Evolutionary conservation across 139 green algal genomes (phyloP).

Genomic region (Pseudopediastrum boryanum): DNA sequence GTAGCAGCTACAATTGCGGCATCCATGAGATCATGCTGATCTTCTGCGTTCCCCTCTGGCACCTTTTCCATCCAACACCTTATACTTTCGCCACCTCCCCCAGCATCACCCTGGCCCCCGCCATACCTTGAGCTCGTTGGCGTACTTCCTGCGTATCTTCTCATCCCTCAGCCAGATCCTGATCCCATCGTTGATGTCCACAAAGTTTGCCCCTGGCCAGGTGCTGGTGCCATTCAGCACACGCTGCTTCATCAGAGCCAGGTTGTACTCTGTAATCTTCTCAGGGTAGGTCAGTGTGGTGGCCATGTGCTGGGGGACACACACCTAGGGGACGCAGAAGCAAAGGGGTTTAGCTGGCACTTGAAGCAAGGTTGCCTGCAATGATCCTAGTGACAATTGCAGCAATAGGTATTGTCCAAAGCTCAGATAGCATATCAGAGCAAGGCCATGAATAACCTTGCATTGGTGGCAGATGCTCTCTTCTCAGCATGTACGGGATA

Average conservation of each 20-base stretch:
- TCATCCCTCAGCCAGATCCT: constrained; percentile 52
- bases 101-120: neutral
- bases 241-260: constrained; percentile 79
- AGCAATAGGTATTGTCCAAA: no score
- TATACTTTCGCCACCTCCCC: neutral
- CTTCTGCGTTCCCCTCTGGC: no score
- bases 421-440: no score
- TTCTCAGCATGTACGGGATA: no score
- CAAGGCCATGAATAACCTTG: no score
- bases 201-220: constrained; percentile 95
- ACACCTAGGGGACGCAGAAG: constrained; percentile 65
- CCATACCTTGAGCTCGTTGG: constrained; percentile 79
- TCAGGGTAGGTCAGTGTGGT: constrained; percentile 95
- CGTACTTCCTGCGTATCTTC: constrained; percentile 74
- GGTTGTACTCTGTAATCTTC: constrained; percentile 90
- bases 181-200: constrained; percentile 69
- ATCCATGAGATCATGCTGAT: no score
- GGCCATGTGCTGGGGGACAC: constrained; percentile 90
- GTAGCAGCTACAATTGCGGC: no score
- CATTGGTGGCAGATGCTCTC: no score
- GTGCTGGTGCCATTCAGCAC: constrained; percentile 70
- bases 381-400: no score
- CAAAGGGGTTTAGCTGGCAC: no score
- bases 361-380: no score
- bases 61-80: no score